phyloP scores from a whole-genome alignment of 176 grass and related monocot genomes.

The Rhynchospora pubera region DNA sequence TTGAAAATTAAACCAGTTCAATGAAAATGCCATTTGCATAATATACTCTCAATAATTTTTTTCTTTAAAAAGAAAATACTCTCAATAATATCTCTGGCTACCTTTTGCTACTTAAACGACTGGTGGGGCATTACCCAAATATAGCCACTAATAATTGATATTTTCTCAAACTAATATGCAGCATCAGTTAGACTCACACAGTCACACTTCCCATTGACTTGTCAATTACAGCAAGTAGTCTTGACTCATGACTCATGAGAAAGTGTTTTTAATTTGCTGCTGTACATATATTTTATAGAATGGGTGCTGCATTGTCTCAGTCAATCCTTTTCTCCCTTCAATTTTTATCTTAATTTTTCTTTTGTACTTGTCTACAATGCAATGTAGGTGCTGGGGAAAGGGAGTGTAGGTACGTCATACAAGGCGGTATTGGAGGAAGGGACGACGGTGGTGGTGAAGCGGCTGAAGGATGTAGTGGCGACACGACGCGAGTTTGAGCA shows the following conservation, averaged over 20 bases:
- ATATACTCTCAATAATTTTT: neutral
- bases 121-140: neutral
- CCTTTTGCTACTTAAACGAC: neutral
- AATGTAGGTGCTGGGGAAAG: conserved; percentile 61
- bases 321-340: neutral
- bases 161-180: neutral
- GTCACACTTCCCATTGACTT: neutral
- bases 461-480: conserved; percentile 65
- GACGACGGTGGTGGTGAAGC: conserved; percentile 77
- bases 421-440: conserved; percentile 83
- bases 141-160: neutral
- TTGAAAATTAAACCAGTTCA: neutral
- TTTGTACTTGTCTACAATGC: neutral
- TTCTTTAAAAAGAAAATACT: too few species aligned
- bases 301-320: neutral
- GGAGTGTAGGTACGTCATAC: conserved; percentile 63
- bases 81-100: neutral
- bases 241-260: too few species aligned
- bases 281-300: neutral
- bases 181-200: neutral
- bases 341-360: neutral
- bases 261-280: neutral
- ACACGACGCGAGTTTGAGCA: conserved; percentile 45
- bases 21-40: neutral
- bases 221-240: conserved; percentile 1